Conservation (phyloP, 2,329 filamentous ascomycete genomes). For the Pezicula neosporulosa region DNA sequence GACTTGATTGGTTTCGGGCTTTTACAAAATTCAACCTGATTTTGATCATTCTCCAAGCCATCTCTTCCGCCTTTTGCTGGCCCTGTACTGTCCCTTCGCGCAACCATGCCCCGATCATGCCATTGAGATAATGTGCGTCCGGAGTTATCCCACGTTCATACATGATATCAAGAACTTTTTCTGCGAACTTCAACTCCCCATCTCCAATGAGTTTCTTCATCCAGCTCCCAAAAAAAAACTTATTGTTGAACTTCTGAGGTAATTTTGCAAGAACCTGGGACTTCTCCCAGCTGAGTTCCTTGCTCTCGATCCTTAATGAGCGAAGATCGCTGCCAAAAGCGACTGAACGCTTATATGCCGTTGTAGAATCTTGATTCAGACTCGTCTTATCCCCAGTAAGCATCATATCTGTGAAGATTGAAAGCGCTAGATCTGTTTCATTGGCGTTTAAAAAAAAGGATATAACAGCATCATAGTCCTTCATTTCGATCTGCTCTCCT, state of each 20-base stretch:
- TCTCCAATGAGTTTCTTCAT: constrained; percentile 77
- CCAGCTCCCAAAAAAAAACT: constrained; percentile 86
- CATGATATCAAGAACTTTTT: constrained; percentile 74
- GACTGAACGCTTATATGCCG: constrained; percentile 12
- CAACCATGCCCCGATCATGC: constrained; percentile 75
- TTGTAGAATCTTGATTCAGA: constrained; percentile 17
- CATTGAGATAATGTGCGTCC: constrained; percentile 75
- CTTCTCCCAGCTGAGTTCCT: constrained; percentile 31
- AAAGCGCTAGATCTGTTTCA: constrained; percentile 63
- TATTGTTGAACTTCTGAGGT: constrained; percentile 57
- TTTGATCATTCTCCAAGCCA: constrained; percentile 76
- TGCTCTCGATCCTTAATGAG: constrained; percentile 14
- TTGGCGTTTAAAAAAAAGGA: constrained; percentile 66
- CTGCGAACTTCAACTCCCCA: constrained; percentile 66
- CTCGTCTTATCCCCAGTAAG: constrained; percentile 15
- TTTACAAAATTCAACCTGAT: constrained; percentile 62
- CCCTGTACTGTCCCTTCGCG: constrained; percentile 54
- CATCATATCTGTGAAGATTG: constrained; percentile 90
- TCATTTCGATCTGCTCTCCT: constrained; percentile 58
- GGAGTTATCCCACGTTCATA: constrained; percentile 63
- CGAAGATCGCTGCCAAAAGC: constrained; percentile 8
- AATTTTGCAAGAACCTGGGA: constrained; percentile 39
- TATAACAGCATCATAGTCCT: constrained; percentile 74
- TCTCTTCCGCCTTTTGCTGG: constrained; percentile 58
- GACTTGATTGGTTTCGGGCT: constrained; percentile 29